Evolutionary conservation across 139 green algal genomes (phyloP).

Genomic region (Gonium pectorale): DNA sequence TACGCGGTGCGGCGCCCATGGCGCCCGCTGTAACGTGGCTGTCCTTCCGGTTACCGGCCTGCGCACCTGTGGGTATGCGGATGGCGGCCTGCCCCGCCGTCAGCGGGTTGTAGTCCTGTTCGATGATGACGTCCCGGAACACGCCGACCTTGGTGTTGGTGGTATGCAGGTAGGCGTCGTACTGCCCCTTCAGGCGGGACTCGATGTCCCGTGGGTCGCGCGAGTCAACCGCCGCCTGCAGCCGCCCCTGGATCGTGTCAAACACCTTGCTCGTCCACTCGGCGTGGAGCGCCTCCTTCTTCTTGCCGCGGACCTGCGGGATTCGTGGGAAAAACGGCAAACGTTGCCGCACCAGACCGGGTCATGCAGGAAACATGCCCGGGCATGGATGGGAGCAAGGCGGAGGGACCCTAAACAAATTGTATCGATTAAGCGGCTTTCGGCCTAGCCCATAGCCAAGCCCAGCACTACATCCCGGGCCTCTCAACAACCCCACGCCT

Average conservation of each 20-base stretch:
- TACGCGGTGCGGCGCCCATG: no score
- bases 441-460: no score
- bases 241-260: slow-evolving; percentile 58
- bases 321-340: no score
- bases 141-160: slow-evolving; percentile 70
- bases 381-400: no score
- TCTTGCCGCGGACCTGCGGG: slow-evolving; percentile 22
- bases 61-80: slow-evolving; percentile 44
- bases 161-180: slow-evolving; percentile 60
- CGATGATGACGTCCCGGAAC: slow-evolving; percentile 74
- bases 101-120: slow-evolving; percentile 74
- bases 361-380: no score
- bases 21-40: no score
- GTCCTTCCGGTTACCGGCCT: no score
- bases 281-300: slow-evolving; percentile 50
- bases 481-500: no score
- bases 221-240: slow-evolving; percentile 37
- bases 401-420: no score
- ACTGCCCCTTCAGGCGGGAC: slow-evolving; percentile 47
- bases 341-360: no score
- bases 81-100: slow-evolving; percentile 39
- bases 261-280: slow-evolving; percentile 62
- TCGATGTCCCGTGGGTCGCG: slow-evolving; percentile 39
- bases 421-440: no score
- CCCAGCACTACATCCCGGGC: no score